Conservation (phyloP, 2,329 filamentous ascomycete species). For the Neoascochyta sp. region DNA sequence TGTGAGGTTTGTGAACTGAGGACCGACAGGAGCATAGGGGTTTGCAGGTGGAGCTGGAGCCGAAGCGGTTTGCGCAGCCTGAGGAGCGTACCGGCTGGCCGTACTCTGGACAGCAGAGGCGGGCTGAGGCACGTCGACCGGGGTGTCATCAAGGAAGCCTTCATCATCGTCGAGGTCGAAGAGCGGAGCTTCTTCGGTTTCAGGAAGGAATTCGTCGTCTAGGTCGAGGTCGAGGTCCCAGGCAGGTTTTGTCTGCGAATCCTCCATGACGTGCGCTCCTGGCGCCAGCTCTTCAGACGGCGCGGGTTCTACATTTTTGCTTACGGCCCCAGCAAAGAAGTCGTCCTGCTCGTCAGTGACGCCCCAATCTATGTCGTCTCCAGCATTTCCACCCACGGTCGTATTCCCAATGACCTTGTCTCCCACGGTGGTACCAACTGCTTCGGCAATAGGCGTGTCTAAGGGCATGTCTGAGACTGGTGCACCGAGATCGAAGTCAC, state of each 20-base stretch:
- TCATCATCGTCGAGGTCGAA: conserved; percentile 82
- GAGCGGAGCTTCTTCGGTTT: conserved; percentile 46
- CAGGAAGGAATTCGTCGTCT: conserved; percentile 66
- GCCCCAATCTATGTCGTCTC: conserved; percentile 36
- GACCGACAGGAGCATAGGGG: conserved; percentile 51
- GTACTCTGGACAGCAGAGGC: conserved; percentile 16
- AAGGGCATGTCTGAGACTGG: conserved; percentile 21
- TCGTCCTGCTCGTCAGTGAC: conserved; percentile 33
- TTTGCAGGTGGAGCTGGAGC: conserved; percentile 31
- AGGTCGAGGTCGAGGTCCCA: conserved; percentile 83
- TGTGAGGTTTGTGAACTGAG: conserved; percentile 48
- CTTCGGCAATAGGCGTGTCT: conserved; percentile 22
- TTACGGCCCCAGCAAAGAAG: conserved; percentile 19
- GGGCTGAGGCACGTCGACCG: conserved; percentile 34
- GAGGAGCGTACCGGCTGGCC: conserved; percentile 38
- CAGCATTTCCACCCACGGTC: conserved; percentile 27
- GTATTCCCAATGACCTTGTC: conserved; percentile 31
- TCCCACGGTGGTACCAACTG: conserved; percentile 30
- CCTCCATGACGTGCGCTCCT: conserved; percentile 18
- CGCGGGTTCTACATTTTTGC: conserved; percentile 14
- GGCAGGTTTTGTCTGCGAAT: conserved; percentile 11
- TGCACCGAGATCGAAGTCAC: conserved; percentile 31
- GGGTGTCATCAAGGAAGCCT: conserved; percentile 73
- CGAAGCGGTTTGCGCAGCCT: conserved; percentile 20
- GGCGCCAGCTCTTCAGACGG: conserved; percentile 15